Evolutionary conservation across 2,329 filamentous ascomycete genomes (phyloP).

Genomic region (Trichoderma sp.): DNA sequence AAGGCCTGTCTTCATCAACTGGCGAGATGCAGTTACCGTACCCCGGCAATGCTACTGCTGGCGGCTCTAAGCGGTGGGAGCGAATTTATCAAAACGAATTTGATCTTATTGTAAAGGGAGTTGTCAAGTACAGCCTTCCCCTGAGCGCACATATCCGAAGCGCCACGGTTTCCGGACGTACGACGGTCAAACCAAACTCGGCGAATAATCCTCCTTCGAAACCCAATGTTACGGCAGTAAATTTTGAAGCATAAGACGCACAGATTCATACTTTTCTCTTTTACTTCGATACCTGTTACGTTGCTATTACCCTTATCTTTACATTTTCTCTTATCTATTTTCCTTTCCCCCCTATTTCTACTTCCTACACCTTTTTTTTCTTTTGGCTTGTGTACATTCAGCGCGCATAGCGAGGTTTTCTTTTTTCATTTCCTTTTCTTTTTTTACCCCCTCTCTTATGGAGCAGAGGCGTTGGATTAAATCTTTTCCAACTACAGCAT

Average conservation of each 20-base stretch:
- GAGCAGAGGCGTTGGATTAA: conserved; percentile 41
- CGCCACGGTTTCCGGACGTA: conserved; percentile 61
- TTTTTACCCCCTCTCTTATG: conserved; percentile 30
- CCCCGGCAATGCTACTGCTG: conserved; percentile 86
- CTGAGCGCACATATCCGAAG: conserved; percentile 62
- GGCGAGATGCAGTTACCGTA: conserved; percentile 80
- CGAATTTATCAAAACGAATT: conserved; percentile 88
- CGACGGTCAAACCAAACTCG: conserved; percentile 62
- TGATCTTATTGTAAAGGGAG: conserved; percentile 87
- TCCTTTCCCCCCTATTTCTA: not conserved
- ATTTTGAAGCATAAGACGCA: conserved; percentile 11
- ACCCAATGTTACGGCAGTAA: conserved; percentile 69
- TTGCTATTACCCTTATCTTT: not conserved
- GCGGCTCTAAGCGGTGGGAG: conserved; percentile 86
- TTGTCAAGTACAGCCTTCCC: conserved; percentile 77
- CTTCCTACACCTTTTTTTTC: conserved; percentile 27
- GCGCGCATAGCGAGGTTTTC: conserved; percentile 40
- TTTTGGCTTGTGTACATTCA: conserved; percentile 35
- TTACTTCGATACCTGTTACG: not conserved
- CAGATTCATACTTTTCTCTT: not conserved
- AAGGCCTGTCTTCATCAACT: conserved; percentile 68
- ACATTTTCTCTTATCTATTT: conserved; percentile 33
- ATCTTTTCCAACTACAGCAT: conserved; percentile 36
- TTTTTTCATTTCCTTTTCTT: not conserved
- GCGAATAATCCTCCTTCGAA: conserved; percentile 63